A percentile compares a stretch with the other conserved stretches of the same genome.
These are phyloP conservation scores for Rhodotorula sp. DNA, from an alignment of 1,284 basidiomycete genomes.

Conservation along the genomic window DNA sequence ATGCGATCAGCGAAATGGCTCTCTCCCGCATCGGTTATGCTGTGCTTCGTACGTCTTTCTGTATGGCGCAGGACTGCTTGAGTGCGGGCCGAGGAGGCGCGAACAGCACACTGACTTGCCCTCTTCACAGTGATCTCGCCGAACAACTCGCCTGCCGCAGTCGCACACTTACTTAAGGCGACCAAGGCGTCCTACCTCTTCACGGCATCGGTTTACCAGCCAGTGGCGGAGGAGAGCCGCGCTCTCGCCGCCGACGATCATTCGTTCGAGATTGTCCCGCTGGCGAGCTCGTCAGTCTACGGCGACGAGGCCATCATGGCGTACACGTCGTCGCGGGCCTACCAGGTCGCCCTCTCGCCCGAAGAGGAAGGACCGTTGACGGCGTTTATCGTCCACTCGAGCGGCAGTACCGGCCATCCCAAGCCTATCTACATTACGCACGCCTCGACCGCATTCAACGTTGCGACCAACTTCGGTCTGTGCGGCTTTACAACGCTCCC, in stretches of 20 bases:
- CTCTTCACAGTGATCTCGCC: slow-evolving; percentile 48
- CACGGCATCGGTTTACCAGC: slow-evolving; percentile 35
- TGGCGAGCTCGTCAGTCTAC: slow-evolving; percentile 14
- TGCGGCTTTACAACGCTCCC: slow-evolving; percentile 54
- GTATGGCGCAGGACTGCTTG: no score
- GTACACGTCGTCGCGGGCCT: not conserved
- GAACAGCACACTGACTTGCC: no score
- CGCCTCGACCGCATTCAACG: slow-evolving; percentile 48
- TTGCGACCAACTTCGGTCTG: slow-evolving; percentile 38
- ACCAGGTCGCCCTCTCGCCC: slow-evolving; percentile 18
- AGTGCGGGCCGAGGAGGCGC: no score
- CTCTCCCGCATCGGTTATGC: slow-evolving; percentile 52
- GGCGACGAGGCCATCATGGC: slow-evolving; percentile 6
- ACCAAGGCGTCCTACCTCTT: slow-evolving; percentile 58
- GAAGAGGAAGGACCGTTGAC: slow-evolving; percentile 49
- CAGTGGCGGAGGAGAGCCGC: not conserved
- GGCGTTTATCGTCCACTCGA: slow-evolving; percentile 63
- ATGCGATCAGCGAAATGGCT: slow-evolving; percentile 48
- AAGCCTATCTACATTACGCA: slow-evolving; percentile 58
- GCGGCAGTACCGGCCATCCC: slow-evolving; percentile 60
- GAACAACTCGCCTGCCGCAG: slow-evolving; percentile 61
- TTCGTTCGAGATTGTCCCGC: slow-evolving; percentile 11
- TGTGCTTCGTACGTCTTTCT: slow-evolving; percentile 44
- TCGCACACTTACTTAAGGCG: slow-evolving; percentile 60
- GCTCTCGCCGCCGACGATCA: not conserved